phyloP scores from a whole-genome alignment of 2,329 filamentous ascomycete species.

The Pyrenochaeta sp. region DNA sequence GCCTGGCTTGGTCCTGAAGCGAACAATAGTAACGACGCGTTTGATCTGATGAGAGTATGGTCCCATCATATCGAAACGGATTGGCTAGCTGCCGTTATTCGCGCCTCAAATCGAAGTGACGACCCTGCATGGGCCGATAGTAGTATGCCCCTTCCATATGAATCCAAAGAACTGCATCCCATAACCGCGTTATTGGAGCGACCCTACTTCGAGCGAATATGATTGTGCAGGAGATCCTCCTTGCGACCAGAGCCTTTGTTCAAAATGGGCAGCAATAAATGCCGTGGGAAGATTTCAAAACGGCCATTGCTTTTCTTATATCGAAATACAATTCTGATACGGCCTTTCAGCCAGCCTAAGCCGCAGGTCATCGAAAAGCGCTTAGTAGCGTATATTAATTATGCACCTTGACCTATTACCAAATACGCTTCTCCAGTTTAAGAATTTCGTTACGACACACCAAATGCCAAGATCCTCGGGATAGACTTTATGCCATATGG shows the following conservation, averaged over 20 bases:
- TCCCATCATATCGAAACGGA: background rate
- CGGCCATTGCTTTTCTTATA: background rate
- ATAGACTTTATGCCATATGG: constrained; percentile 2
- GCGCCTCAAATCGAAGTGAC: background rate
- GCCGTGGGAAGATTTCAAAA: background rate
- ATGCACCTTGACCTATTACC: background rate
- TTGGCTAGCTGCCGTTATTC: background rate
- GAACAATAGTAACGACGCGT: constrained; percentile 1
- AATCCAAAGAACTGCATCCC: background rate
- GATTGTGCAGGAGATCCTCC: constrained; percentile 10
- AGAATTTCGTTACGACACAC: constrained; percentile 1
- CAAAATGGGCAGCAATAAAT: constrained; percentile 4
- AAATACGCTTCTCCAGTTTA: background rate
- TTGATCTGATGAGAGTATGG: constrained; percentile 1
- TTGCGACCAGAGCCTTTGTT: background rate
- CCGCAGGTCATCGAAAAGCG: too few species aligned
- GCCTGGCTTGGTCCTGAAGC: constrained; percentile 10
- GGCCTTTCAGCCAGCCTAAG: background rate
- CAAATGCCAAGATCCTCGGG: constrained; percentile 7
- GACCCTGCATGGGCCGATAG: constrained; percentile 1
- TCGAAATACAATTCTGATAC: background rate
- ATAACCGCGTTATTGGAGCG: background rate
- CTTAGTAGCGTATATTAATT: background rate
- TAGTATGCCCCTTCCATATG: background rate
- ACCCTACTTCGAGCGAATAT: constrained; percentile 9